phyloP scores from a whole-genome alignment of 306 rosid species.

The Trifolium pratense region DNA sequence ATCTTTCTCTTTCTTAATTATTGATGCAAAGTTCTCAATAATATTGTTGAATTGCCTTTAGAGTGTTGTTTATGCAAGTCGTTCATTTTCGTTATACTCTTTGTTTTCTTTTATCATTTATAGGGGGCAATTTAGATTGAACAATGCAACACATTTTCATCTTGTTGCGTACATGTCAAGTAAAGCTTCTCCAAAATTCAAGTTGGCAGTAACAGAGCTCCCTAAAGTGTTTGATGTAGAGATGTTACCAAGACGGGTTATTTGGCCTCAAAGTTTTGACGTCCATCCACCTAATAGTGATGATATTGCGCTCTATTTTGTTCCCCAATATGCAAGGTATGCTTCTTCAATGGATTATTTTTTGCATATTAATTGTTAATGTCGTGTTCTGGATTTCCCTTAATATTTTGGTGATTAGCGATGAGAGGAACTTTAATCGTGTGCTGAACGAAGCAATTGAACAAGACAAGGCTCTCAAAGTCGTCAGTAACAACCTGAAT shows the following conservation, averaged over 20 bases:
- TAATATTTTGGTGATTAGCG: slow-evolving; percentile 31
- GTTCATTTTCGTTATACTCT: neutral
- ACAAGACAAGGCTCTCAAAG: slow-evolving; percentile 36
- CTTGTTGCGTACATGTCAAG: slow-evolving; percentile 42
- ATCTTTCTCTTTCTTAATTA: neutral
- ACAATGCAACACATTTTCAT: slow-evolving; percentile 10
- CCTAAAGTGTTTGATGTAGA: slow-evolving; percentile 35
- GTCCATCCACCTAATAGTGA: slow-evolving; percentile 29
- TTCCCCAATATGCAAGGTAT: slow-evolving; percentile 45
- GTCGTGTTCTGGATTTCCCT: slow-evolving; percentile 6
- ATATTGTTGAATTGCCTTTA: neutral
- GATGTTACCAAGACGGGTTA: neutral
- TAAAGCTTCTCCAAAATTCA: slow-evolving; percentile 38
- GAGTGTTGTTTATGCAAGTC: neutral
- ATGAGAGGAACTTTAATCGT: slow-evolving; percentile 37
- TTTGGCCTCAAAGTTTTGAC: slow-evolving; percentile 44
- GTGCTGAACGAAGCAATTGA: slow-evolving; percentile 34
- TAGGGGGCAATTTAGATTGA: slow-evolving; percentile 37
- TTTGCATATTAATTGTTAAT: slow-evolving; percentile 1
- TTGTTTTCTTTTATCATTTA: neutral
- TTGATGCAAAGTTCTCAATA: slow-evolving; percentile 11
- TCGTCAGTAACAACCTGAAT: slow-evolving; percentile 27
- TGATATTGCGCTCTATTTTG: slow-evolving; percentile 41
- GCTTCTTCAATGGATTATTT: slow-evolving; percentile 27
- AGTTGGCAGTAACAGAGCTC: slow-evolving; percentile 6